These are phyloP conservation scores for Colletotrichum orbiculare DNA, from an alignment of 2,329 filamentous ascomycete genomes.

Conservation along the genomic window DNA sequence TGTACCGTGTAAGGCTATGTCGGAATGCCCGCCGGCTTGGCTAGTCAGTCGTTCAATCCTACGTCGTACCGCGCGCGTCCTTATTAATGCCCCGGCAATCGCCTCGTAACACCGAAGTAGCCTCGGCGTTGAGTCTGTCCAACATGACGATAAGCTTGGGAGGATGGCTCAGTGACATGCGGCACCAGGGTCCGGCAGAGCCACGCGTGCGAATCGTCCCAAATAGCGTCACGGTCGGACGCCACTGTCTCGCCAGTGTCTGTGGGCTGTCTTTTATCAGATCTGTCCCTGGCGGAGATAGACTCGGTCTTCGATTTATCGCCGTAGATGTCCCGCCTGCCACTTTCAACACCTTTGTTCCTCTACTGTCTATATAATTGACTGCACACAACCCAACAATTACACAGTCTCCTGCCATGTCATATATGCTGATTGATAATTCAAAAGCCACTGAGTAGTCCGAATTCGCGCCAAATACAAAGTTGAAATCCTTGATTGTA, in stretches of 20 bases:
- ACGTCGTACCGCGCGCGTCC: constrained; percentile 18
- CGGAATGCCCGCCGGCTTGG: background rate
- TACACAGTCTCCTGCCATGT: too few relatives aligned
- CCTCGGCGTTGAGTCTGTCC: constrained; percentile 10
- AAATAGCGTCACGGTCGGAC: constrained; percentile 11
- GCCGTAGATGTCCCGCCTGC: too few relatives aligned
- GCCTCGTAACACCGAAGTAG: constrained; percentile 28
- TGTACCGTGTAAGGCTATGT: too few relatives aligned
- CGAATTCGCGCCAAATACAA: too few relatives aligned
- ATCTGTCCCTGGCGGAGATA: constrained; percentile 25
- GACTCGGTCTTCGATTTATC: too few relatives aligned
- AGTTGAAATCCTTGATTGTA: too few relatives aligned
- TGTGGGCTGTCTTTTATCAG: constrained; percentile 20
- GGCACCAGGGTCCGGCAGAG: background rate
- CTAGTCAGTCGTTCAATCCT: constrained; percentile 2
- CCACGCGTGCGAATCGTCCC: constrained; percentile 21
- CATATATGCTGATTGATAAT: too few relatives aligned
- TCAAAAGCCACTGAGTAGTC: too few relatives aligned
- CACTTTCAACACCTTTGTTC: too few relatives aligned
- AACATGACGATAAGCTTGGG: background rate
- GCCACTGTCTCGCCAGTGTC: background rate
- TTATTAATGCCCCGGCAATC: constrained; percentile 12
- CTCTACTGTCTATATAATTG: too few relatives aligned
- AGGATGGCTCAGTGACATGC: background rate
- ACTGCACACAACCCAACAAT: too few relatives aligned